Evolutionary conservation across 1,284 basidiomycete species (phyloP).

Genomic region (Cutaneotrichosporon sp.): DNA sequence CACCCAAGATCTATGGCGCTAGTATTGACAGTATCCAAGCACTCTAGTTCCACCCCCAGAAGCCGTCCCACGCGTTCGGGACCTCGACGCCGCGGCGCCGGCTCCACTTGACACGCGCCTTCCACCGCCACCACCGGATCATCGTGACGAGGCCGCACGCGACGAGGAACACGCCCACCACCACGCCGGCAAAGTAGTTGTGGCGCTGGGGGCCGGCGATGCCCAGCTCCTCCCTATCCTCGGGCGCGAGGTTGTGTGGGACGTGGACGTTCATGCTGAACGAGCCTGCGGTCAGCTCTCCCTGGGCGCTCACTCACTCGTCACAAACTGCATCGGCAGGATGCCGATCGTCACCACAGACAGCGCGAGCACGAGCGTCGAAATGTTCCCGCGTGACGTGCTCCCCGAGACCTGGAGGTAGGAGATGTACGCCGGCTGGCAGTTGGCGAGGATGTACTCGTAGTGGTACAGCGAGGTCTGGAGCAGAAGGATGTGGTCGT

Average conservation of each 20-base stretch:
- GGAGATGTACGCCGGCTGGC: constrained; percentile 80
- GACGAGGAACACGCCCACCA: constrained; percentile 39
- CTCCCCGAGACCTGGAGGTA: constrained; percentile 69
- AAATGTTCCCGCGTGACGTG: constrained; percentile 64
- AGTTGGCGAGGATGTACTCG: constrained; percentile 83
- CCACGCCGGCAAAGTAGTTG: constrained; percentile 46
- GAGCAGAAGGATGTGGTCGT: constrained; percentile 89
- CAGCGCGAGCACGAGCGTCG: constrained; percentile 68
- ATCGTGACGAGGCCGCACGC: constrained; percentile 43
- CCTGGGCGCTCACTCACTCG: constrained; percentile 56
- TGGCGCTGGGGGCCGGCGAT: constrained; percentile 26
- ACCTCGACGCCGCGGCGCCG: constrained; percentile 31
- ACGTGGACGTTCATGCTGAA: constrained; percentile 64
- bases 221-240: constrained; percentile 28
- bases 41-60: constrained; percentile 43
- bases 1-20: not conserved
- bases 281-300: constrained; percentile 57
- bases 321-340: constrained; percentile 66
- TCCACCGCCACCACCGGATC: constrained; percentile 49
- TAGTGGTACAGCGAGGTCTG: constrained; percentile 84
- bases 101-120: constrained; percentile 40
- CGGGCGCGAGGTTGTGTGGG: constrained; percentile 50
- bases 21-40: not conserved
- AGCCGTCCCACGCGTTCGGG: constrained; percentile 44
- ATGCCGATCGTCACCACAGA: constrained; percentile 69